Percentiles rank a stretch among this genome's conserved stretches.
Conservation (phyloP, 257 asterid genomes). For the Cruciata laevipes region DNA sequence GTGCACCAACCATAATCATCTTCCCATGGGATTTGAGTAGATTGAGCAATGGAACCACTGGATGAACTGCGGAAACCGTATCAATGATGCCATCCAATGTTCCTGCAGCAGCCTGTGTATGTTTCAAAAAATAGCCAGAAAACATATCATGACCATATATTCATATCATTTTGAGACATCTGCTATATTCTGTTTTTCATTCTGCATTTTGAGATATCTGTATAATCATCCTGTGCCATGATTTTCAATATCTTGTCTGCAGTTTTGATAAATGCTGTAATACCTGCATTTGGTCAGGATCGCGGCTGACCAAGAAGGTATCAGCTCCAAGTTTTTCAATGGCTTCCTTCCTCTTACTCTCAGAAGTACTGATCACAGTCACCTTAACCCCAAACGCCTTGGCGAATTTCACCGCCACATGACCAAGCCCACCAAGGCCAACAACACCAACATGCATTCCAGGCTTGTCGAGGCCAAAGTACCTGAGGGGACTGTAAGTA, state of each 20-base stretch:
- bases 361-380: conserved; percentile 43
- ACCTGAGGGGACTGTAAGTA: conserved; percentile 34
- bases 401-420: conserved; percentile 39
- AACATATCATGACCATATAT: not conserved
- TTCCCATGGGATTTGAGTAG: conserved; percentile 44
- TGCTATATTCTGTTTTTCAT: not conserved
- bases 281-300: conserved; percentile 35
- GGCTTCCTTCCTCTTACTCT: conserved; percentile 38
- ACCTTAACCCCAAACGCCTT: conserved; percentile 43
- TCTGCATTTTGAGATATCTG: not conserved
- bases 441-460: conserved; percentile 42
- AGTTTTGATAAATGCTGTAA: not conserved
- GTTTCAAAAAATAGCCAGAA: not conserved
- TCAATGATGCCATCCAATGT: conserved; percentile 54
- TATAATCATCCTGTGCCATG: too few species aligned
- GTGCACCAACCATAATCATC: conserved; percentile 53
- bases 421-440: conserved; percentile 55
- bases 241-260: too few species aligned
- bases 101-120: conserved; percentile 36
- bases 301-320: conserved; percentile 34
- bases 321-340: conserved; percentile 37
- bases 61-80: conserved; percentile 46
- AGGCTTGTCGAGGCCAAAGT: conserved; percentile 41
- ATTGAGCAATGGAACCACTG: conserved; percentile 34
- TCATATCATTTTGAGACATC: not conserved